Conservation (phyloP, 148 eudicot species). For the Nepenthes gracilis region DNA sequence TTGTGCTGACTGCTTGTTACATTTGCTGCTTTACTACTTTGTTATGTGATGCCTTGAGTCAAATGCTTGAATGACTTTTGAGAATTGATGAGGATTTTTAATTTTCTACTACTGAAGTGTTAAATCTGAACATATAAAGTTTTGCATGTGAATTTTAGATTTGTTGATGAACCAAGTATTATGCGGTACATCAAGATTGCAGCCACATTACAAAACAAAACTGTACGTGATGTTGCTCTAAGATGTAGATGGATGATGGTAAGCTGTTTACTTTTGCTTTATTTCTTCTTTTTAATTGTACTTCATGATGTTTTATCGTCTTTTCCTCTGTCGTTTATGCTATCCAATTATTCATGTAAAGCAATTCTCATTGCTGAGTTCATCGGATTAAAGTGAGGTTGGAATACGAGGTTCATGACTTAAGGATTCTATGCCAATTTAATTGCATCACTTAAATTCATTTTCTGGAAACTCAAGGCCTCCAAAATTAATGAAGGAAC, state of each 20-base stretch:
- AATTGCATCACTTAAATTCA: background rate
- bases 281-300: background rate
- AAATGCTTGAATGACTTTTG: too few species aligned
- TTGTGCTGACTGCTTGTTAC: too few species aligned
- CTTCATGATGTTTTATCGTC: background rate
- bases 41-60: too few species aligned
- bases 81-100: too few species aligned
- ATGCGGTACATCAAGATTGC: conserved; percentile 78
- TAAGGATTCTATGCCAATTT: background rate
- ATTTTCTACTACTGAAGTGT: too few species aligned
- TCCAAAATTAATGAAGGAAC: background rate
- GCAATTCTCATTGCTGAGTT: background rate
- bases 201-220: conserved; percentile 63
- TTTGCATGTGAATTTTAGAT: conserved; percentile 23
- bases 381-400: background rate
- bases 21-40: too few species aligned
- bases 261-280: conserved; percentile 16
- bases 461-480: background rate
- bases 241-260: conserved; percentile 94
- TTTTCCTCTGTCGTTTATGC: background rate
- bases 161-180: conserved; percentile 65
- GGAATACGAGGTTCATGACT: background rate
- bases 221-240: conserved; percentile 90
- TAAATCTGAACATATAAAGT: too few species aligned
- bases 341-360: background rate